Base-by-base conservation (phyloP, 306 rosid genomes). In the Abrus pulchellus region DNA sequence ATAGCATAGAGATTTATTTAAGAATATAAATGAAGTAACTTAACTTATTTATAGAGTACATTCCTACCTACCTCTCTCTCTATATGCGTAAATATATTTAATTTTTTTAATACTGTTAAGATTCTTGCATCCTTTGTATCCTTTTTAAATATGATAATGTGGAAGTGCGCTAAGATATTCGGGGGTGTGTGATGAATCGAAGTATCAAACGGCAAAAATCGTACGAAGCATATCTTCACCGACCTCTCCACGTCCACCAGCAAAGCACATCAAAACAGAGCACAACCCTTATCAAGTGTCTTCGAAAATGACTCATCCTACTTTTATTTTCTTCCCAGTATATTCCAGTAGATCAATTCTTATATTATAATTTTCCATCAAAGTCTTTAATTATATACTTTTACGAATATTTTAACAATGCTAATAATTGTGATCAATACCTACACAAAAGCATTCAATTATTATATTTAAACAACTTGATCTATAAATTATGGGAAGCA, bases 151-250 rank as follows among this genome's bases (percentile, higher is more conserved):
- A 56, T 43, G 54, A 27, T 20, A 33, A 50, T 13, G 13, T 27
- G 53, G 55, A 40, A 74, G 65, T 71, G 78, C 36, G 56, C 9
- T 14, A 34, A 57, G 50, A 57, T 79, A 56, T 48, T 64, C 30
- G 75, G 45, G 67, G 45, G 3, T 41, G 27, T 3, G 2, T 0
- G 38, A 64, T 29, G 61, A 10, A 30, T 10, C 7, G 7, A 80
- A 72, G 74, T 8, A 60, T 6, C 4, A 1, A 82, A 54, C 9
- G 47, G 80, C 12, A 77, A 72, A 77, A 53, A 72, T 63, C 33
- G 80, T 64, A 77, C 70, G 54, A 44, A 71, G 71, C 56, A 83
- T 72, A 72, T 77, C 59, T 54, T 12, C 49, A 34, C 83, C 77
- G 67, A 32, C 84, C 4, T 41, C 57, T 2, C 9, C 10, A 8